These are phyloP conservation scores for Cucurbita pepo DNA, from an alignment of 306 rosid genomes.

Conservation along the genomic window DNA sequence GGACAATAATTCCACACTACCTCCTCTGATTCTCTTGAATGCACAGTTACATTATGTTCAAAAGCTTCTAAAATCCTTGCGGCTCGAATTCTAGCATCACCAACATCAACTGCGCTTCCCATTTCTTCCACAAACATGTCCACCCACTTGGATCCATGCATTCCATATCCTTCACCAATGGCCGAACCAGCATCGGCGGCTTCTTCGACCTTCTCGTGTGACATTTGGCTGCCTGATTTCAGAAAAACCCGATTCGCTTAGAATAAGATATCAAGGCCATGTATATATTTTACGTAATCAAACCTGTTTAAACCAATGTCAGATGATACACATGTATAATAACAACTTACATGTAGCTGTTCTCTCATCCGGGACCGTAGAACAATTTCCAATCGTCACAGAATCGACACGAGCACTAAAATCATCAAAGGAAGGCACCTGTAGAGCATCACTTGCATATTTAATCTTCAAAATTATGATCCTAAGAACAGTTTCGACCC, in stretches of 20 bases:
- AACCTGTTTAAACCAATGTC: neutral
- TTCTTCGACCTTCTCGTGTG: slow-evolving; percentile 10
- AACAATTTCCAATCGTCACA: neutral
- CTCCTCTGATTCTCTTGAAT: slow-evolving; percentile 12
- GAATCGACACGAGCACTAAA: slow-evolving; percentile 5
- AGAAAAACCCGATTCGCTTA: neutral
- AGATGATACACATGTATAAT: neutral
- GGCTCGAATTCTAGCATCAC: slow-evolving; percentile 21
- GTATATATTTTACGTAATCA: neutral
- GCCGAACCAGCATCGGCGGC: neutral
- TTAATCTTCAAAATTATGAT: slow-evolving; percentile 10
- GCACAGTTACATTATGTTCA: slow-evolving; percentile 13
- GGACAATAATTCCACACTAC: slow-evolving; percentile 5
- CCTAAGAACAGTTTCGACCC: slow-evolving; percentile 13
- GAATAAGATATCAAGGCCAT: neutral
- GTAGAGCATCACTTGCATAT: slow-evolving; percentile 15
- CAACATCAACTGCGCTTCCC: slow-evolving; percentile 14
- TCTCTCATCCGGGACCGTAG: slow-evolving; percentile 5
- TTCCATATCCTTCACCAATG: neutral
- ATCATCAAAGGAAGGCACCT: slow-evolving; percentile 3
- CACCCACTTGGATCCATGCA: slow-evolving; percentile 18
- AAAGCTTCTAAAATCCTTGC: slow-evolving; percentile 23
- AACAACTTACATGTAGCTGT: slow-evolving; percentile 10
- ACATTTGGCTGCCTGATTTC: slow-evolving; percentile 17
- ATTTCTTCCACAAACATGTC: slow-evolving; percentile 28